phyloP scores from a whole-genome alignment of 371 early-diverging fungal species.

The Mortierella sp. region DNA sequence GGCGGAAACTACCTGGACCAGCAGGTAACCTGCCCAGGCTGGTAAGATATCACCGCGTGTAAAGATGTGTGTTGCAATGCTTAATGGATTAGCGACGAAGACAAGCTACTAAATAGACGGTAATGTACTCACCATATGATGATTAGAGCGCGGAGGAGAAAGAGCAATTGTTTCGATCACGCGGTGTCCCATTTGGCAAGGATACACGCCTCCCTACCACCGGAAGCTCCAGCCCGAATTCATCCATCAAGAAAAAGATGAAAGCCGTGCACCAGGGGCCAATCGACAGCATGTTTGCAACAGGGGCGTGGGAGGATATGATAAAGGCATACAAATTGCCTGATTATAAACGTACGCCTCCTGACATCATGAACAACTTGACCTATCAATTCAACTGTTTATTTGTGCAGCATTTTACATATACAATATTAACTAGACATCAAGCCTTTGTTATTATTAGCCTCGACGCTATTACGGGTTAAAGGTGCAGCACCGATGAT shows the following conservation, averaged over 20 bases:
- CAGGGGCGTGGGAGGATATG: conserved; percentile 46
- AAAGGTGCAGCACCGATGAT: conserved; percentile 28
- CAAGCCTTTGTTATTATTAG: conserved; percentile 7
- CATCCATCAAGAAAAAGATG: conserved; percentile 42
- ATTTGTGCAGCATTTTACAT: background rate
- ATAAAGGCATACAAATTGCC: conserved; percentile 16
- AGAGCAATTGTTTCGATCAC: conserved; percentile 35
- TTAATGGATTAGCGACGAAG: background rate
- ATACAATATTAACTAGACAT: background rate
- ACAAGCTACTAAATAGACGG: background rate
- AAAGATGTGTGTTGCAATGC: background rate
- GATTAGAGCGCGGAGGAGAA: conserved; percentile 48
- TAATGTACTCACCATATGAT: background rate
- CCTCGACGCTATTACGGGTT: conserved; percentile 26
- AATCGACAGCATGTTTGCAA: conserved; percentile 44
- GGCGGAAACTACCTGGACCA: conserved; percentile 42
- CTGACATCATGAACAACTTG: background rate
- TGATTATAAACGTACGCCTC: conserved; percentile 45
- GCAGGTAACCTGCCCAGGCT: conserved; percentile 47
- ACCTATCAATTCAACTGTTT: background rate
- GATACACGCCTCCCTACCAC: conserved; percentile 1
- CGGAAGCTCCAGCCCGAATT: conserved; percentile 19
- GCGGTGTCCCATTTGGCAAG: conserved; percentile 31
- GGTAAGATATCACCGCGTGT: conserved; percentile 11
- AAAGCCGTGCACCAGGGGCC: conserved; percentile 31